Evolutionary conservation across 805 yeast species (phyloP), one percentile per base, ranked within the genome.

Genomic region (Metschnikowia lunata): DNA sequence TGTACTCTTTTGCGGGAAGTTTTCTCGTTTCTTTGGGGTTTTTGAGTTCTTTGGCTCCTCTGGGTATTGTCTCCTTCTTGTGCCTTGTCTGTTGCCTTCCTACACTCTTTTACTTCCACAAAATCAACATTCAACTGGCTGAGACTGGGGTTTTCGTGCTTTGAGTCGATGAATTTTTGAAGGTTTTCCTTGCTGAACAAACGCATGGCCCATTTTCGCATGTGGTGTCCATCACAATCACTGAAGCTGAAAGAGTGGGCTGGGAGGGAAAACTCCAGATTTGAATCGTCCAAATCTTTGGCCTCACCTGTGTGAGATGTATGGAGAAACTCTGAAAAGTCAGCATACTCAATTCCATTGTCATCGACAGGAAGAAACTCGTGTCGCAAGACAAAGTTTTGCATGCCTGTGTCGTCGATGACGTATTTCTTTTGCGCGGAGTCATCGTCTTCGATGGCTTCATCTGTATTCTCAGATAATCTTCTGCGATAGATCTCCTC

Each of bases 371-470:
- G 63, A 42, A 80, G 56, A 52, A 82, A 82, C 27, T 69, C 61
- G 51, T 78, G 80, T 40, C 64, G 60, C 51, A 78, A 63, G 13
- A 82, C 73, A 50, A 69, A 80, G 13, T 79, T 70, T 51, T 76
- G 80, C 71, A 82, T 80, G 9, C 78, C 81, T 0, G 61, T 54
- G 64, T 82, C 82, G 52, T 82, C 86, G 37, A 80, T 79, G 36
- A 80, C 72, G 38, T 74, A 75, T 30, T 55, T 58, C 8, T 50
- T 46, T 11, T 49, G 30, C 9, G 34, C 26, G 7, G 32, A 47
- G n/a, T 46, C 58, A 15, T 52, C 48, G 2, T 28, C 43, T 9
- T 48, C 50, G 8, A 5, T 44, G 43, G 8, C 44, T 41, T 28
- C 40, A 8, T 33, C 40, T 18, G 23, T 18, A 18, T 18, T 18